Conservation (phyloP, 495 filamentous ascomycete genomes). For the Annulohypoxylon maeteangense region DNA sequence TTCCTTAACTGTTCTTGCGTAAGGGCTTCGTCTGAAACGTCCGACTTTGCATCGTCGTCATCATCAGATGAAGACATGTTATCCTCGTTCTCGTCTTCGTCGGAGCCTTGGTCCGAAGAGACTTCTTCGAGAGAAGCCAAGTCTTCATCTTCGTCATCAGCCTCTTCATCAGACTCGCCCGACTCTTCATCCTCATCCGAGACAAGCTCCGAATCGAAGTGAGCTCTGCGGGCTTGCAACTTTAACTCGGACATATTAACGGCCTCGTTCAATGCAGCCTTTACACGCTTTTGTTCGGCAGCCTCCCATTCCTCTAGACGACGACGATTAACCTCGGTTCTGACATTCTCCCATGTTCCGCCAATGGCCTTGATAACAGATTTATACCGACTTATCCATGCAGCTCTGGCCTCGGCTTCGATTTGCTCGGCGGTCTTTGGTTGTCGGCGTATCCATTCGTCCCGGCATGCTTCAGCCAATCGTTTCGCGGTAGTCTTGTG, state of each 20-base stretch:
- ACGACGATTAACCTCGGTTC: slow-evolving; percentile 75
- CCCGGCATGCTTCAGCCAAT: slow-evolving; percentile 67
- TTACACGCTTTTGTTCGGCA: slow-evolving; percentile 81
- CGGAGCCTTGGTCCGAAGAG: slow-evolving; percentile 3
- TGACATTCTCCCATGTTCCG: slow-evolving; percentile 83
- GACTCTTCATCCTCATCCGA: slow-evolving; percentile 62
- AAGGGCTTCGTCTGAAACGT: slow-evolving; percentile 74
- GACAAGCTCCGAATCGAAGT: slow-evolving; percentile 61
- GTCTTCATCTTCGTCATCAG: slow-evolving; percentile 62
- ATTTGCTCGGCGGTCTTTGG: slow-evolving; percentile 78
- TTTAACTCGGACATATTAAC: slow-evolving; percentile 75
- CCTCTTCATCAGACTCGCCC: slow-evolving; percentile 59
- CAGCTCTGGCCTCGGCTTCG: slow-evolving; percentile 64
- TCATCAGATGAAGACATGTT: slow-evolving; percentile 78
- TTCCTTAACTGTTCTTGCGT: slow-evolving; percentile 80
- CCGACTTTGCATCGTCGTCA: slow-evolving; percentile 67
- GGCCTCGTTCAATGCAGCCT: slow-evolving; percentile 83
- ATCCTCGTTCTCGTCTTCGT: slow-evolving; percentile 63
- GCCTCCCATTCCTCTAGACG: slow-evolving; percentile 83
- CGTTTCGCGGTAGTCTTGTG: slow-evolving; percentile 75
- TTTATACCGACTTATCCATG: slow-evolving; percentile 67
- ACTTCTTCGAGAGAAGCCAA: slow-evolving; percentile 70
- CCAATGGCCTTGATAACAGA: slow-evolving; percentile 75
- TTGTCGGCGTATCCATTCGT: slow-evolving; percentile 71
- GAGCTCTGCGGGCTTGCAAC: slow-evolving; percentile 62